phyloP scores from a whole-genome alignment of 2,329 filamentous ascomycete species.

The Aaosphaeria arxii region DNA sequence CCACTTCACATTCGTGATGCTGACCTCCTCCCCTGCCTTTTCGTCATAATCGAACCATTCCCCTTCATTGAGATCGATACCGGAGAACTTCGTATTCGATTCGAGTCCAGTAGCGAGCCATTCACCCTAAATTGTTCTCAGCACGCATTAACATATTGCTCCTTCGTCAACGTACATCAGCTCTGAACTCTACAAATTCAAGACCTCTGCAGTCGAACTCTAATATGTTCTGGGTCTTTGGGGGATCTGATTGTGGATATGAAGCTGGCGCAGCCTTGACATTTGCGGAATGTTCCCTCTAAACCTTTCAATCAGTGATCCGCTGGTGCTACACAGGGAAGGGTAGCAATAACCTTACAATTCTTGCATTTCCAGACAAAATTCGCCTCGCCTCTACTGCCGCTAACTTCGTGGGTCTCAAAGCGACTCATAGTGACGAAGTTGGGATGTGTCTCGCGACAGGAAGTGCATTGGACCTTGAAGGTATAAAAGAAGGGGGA shows the following conservation, averaged over 20 bases:
- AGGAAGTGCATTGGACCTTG: constrained; percentile 97
- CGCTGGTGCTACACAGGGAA: not conserved
- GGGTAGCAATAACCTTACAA: constrained; percentile 68
- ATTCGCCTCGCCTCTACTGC: constrained; percentile 92
- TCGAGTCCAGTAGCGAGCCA: constrained; percentile 84
- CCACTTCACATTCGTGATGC: constrained; percentile 87
- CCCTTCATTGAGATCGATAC: constrained; percentile 79
- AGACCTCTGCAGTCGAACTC: constrained; percentile 92
- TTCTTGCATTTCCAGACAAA: constrained; percentile 99
- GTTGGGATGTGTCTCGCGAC: constrained; percentile 85
- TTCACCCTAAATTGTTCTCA: constrained; percentile 62
- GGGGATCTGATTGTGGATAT: constrained; percentile 69
- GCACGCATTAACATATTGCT: not conserved
- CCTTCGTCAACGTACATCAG: constrained; percentile 63
- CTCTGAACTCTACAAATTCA: constrained; percentile 86
- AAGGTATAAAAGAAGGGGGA: constrained; percentile 95
- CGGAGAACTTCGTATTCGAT: constrained; percentile 75
- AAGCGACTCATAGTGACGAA: constrained; percentile 83
- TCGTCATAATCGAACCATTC: constrained; percentile 99
- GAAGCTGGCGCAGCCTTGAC: constrained; percentile 71
- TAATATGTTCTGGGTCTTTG: constrained; percentile 75
- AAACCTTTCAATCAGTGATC: constrained; percentile 5
- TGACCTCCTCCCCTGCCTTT: constrained; percentile 87
- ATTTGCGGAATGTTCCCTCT: constrained; percentile 82
- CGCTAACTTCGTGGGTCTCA: constrained; percentile 86